Conservation (phyloP, 2,329 filamentous ascomycete genomes). For the Ceratocystiopsis sp. region DNA sequence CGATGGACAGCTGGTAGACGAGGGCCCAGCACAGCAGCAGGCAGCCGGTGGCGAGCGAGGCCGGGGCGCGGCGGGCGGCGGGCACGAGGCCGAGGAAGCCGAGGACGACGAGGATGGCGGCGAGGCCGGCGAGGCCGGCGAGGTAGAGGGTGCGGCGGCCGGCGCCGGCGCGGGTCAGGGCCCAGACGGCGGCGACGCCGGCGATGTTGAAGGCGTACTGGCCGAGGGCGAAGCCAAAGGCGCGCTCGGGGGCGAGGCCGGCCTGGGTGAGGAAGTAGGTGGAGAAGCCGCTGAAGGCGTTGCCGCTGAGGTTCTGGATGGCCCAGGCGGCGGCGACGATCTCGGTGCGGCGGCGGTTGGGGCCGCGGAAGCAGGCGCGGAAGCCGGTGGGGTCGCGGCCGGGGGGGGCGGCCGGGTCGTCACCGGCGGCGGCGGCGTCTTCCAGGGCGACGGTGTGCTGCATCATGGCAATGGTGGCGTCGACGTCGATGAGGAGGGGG, state of each 20-base stretch:
- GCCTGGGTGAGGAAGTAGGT: conserved; percentile 46
- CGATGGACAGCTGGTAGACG: conserved; percentile 73
- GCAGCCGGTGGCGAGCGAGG: conserved; percentile 52
- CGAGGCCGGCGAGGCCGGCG: conserved; percentile 57
- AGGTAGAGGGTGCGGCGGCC: conserved; percentile 64
- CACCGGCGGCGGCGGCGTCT: conserved; percentile 46
- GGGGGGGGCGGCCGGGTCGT: too few species aligned
- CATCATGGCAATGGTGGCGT: conserved; percentile 86
- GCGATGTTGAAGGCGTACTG: conserved; percentile 59
- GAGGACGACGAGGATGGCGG: conserved; percentile 61
- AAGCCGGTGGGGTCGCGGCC: conserved; percentile 40
- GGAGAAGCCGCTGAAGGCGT: conserved; percentile 48
- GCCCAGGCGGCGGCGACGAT: conserved; percentile 48
- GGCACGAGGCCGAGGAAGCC: conserved; percentile 63
- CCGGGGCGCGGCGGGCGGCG: too few species aligned
- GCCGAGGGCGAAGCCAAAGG: conserved; percentile 45
- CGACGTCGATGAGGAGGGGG: conserved; percentile 54
- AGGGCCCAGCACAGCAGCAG: conserved; percentile 76
- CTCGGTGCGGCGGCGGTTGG: conserved; percentile 60
- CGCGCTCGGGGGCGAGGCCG: conserved; percentile 31
- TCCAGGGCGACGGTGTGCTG: conserved; percentile 73
- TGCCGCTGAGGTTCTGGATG: conserved; percentile 46
- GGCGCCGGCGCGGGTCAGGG: conserved; percentile 49
- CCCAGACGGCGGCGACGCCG: conserved; percentile 69
- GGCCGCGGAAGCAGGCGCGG: conserved; percentile 68